Evolutionary conservation across 2,329 filamentous ascomycete genomes (phyloP).

Genomic region (Fusarium albidum): DNA sequence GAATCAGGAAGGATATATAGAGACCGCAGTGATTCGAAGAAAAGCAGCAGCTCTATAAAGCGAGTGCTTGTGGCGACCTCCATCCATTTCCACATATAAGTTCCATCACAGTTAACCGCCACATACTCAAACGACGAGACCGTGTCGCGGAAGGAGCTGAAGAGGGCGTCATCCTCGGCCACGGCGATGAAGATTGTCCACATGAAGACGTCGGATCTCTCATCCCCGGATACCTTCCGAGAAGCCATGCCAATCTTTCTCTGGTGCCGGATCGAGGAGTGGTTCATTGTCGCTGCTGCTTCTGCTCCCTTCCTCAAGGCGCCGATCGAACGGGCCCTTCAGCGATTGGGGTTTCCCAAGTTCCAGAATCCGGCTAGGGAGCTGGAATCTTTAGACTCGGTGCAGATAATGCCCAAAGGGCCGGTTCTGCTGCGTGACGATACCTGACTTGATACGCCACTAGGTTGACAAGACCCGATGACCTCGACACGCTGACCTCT

Average conservation of each 20-base stretch:
- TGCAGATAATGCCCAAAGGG: too few species aligned
- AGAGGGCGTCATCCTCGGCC: neutral
- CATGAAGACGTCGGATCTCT: conserved; percentile 4
- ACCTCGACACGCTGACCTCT: too few species aligned
- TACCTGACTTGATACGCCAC: too few species aligned
- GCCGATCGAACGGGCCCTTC: conserved; percentile 1
- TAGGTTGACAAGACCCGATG: too few species aligned
- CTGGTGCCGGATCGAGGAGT: conserved; percentile 8
- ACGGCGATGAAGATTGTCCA: neutral
- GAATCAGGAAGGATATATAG: conserved; percentile 2
- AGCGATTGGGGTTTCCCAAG: too few species aligned
- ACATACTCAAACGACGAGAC: conserved; percentile 3
- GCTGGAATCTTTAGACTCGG: too few species aligned
- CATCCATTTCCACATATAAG: neutral
- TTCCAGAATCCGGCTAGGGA: too few species aligned
- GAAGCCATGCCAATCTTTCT: neutral
- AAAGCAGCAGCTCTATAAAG: neutral
- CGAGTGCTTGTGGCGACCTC: neutral
- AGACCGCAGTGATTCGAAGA: conserved; percentile 3
- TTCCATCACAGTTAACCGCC: neutral
- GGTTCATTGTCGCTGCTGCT: neutral
- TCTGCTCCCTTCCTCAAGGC: conserved; percentile 9
- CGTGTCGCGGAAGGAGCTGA: neutral
- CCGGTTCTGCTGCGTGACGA: too few species aligned
- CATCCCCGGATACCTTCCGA: neutral